These are phyloP conservation scores for Stephanocyclus meneghinianus DNA, from an alignment of 352 stramenopile species.

Conservation along the genomic window DNA sequence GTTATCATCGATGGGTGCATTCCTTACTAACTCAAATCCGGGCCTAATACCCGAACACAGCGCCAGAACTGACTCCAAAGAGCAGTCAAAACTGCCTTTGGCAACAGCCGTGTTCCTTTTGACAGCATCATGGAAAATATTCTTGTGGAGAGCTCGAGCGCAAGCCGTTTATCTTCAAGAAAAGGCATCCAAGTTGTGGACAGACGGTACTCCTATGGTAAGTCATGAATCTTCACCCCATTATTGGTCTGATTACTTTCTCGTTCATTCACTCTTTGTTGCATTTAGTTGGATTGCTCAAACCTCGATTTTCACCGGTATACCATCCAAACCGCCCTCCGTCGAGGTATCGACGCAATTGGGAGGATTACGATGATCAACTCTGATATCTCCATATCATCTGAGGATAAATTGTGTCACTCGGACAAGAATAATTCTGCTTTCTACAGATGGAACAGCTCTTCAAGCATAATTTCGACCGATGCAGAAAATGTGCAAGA, in stretches of 20 bases:
- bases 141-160: constrained; percentile 16
- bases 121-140: constrained; percentile 8
- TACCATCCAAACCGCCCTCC: constrained; percentile 27
- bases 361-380: not conserved
- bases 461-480: constrained; percentile 24
- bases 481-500: constrained; percentile 14
- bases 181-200: not conserved
- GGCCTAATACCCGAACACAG: not conserved
- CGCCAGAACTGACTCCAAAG: not conserved
- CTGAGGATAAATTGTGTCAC: not conserved
- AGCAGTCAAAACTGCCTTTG: not conserved
- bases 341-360: constrained; percentile 14
- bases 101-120: not conserved
- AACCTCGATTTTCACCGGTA: constrained; percentile 17
- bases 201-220: not conserved
- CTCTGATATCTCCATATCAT: not conserved
- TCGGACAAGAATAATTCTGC: not conserved
- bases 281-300: constrained; percentile 27
- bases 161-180: not conserved
- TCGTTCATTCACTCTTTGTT: not conserved
- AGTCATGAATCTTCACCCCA: not conserved
- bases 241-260: not conserved
- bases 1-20: not conserved
- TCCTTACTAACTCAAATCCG: not conserved
- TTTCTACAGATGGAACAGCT: not conserved